Percentiles rank a stretch among this genome's conserved stretches.
These are phyloP conservation scores for Fusarium nodosum DNA, from an alignment of 2,329 filamentous ascomycete genomes.

Conservation along the genomic window DNA sequence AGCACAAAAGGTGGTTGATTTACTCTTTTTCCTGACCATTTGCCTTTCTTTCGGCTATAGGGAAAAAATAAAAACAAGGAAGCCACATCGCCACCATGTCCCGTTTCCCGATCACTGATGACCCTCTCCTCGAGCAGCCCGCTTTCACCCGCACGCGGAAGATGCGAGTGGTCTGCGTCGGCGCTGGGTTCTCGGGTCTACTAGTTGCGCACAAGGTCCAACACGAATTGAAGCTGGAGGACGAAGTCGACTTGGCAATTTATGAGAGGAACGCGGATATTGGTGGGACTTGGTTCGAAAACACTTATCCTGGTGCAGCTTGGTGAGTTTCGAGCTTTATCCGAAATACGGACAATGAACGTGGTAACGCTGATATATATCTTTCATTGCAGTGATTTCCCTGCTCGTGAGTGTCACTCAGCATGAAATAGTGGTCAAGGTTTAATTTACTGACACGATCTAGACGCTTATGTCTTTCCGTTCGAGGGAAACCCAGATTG, in stretches of 20 bases:
- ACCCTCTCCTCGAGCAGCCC: conserved; percentile 14
- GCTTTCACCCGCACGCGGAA: conserved; percentile 12
- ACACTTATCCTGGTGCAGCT: conserved; percentile 19
- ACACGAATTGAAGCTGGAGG: conserved; percentile 11
- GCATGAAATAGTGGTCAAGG: rapidly evolving
- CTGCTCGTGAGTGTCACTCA: background rate
- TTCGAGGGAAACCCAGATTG: conserved; percentile 17
- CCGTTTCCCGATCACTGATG: background rate
- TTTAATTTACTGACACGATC: background rate
- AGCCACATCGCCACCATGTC: background rate
- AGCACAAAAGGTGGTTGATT: background rate
- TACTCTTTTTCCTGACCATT: background rate
- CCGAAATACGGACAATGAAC: background rate
- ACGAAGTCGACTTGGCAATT: conserved; percentile 4
- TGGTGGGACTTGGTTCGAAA: conserved; percentile 22
- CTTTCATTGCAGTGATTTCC: background rate
- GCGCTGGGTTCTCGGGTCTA: conserved; percentile 12
- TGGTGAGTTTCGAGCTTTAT: conserved; percentile 1
- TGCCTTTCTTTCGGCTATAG: background rate
- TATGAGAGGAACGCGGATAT: conserved; percentile 10
- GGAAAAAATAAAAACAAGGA: too few species aligned
- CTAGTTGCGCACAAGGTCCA: conserved; percentile 20
- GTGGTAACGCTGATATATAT: background rate
- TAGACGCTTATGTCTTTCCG: conserved; percentile 14
- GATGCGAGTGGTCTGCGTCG: conserved; percentile 14